Percentiles rank a stretch among this genome's conserved stretches.
These are phyloP conservation scores for Sugiyamaella chiloensis DNA, from an alignment of 805 yeast genomes.

Conservation along the genomic window DNA sequence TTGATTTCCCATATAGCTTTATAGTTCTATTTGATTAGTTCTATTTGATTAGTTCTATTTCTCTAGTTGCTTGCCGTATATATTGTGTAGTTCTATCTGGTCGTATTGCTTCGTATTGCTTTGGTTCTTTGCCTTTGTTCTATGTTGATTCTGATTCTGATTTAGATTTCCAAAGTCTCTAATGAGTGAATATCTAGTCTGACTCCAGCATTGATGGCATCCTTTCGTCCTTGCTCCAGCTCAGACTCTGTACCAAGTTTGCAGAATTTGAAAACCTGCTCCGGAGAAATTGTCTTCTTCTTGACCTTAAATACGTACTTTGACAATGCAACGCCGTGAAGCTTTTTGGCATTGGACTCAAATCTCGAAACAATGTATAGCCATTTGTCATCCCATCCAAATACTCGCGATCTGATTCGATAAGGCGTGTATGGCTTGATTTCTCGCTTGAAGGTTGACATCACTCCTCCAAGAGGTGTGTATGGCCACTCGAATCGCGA, in stretches of 20 bases:
- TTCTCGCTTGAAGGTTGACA: slow-evolving; percentile 66
- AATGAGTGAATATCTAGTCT: not conserved
- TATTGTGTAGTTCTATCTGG: not conserved
- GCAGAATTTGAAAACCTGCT: slow-evolving; percentile 51
- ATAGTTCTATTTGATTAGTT: not conserved
- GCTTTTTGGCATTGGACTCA: slow-evolving; percentile 37
- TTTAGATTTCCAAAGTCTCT: not conserved
- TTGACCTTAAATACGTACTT: slow-evolving; percentile 81
- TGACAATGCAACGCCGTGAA: slow-evolving; percentile 62
- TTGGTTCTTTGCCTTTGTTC: not conserved
- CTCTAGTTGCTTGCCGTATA: not conserved
- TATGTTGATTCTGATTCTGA: not conserved
- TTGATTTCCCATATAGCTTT: not conserved
- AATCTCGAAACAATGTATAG: slow-evolving; percentile 66
- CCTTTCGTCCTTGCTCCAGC: slow-evolving; percentile 25
- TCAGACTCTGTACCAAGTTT: slow-evolving; percentile 52
- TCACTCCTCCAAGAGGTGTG: slow-evolving; percentile 74
- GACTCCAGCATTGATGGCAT: slow-evolving; percentile 2
- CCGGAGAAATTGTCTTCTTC: slow-evolving; percentile 69
- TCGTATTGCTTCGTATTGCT: not conserved
- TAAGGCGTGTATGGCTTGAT: slow-evolving; percentile 64
- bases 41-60: slow-evolving; percentile 5
- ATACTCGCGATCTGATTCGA: slow-evolving; percentile 52
- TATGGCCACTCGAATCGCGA: slow-evolving; percentile 46
- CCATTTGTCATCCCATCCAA: slow-evolving; percentile 91